phyloP scores from a whole-genome alignment of 306 rosid species.

The Casuarina equisetifolia region DNA sequence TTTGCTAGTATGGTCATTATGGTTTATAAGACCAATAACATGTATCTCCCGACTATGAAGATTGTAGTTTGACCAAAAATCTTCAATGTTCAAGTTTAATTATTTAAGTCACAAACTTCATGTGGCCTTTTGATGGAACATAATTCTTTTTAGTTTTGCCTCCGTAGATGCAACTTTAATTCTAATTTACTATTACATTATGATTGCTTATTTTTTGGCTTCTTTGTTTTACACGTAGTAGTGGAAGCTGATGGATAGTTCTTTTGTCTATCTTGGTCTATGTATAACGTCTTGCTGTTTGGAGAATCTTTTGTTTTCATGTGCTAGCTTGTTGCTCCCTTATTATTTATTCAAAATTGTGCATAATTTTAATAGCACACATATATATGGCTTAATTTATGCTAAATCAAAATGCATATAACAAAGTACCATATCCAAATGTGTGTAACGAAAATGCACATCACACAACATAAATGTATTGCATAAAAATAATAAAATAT shows the following conservation, averaged over 20 bases:
- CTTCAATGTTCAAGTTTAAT: slow-evolving; percentile 31
- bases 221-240: slow-evolving; percentile 34
- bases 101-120: slow-evolving; percentile 2
- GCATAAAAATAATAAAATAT: no score
- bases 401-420: no score
- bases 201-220: slow-evolving; percentile 32
- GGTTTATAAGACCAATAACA: background rate
- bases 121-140: slow-evolving; percentile 28
- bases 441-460: no score
- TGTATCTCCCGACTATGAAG: slow-evolving; percentile 21
- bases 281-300: slow-evolving; percentile 37
- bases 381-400: no score
- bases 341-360: no score
- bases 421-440: no score
- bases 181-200: slow-evolving; percentile 25
- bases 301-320: slow-evolving; percentile 38
- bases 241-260: slow-evolving; percentile 39
- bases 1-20: background rate
- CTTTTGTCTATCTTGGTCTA: slow-evolving; percentile 36
- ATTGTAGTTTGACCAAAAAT: slow-evolving; percentile 11
- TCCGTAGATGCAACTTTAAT: slow-evolving; percentile 7
- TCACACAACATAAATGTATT: no score
- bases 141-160: background rate
- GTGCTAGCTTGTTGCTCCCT: no score
- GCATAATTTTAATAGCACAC: no score